Conservation (phyloP, 2,329 filamentous ascomycete genomes). For the Metarhizium brunneum region DNA sequence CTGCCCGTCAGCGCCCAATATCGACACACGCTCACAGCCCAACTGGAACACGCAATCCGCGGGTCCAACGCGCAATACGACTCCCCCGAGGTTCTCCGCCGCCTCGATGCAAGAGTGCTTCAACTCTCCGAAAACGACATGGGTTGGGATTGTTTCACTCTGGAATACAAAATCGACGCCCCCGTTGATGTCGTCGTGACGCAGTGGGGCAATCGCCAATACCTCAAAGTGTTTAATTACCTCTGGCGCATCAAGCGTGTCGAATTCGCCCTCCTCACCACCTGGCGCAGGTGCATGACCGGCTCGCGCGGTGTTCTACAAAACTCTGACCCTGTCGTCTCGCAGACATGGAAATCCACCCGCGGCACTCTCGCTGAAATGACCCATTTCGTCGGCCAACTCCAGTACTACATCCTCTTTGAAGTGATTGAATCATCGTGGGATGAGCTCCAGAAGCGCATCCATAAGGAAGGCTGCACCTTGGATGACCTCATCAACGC, state of each 20-base stretch:
- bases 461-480: conserved; percentile 78
- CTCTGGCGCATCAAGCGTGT: conserved; percentile 97
- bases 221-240: conserved; percentile 98
- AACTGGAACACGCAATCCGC: conserved; percentile 92
- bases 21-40: conserved; percentile 91
- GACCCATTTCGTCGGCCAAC: conserved; percentile 94
- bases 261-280: conserved; percentile 83
- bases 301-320: conserved; percentile 85
- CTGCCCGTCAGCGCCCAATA: conserved; percentile 95
- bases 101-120: conserved; percentile 95
- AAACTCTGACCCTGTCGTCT: conserved; percentile 58
- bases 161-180: conserved; percentile 96
- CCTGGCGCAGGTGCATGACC: conserved; percentile 94
- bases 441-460: conserved; percentile 77
- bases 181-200: conserved; percentile 96
- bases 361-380: conserved; percentile 89
- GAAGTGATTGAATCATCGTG: conserved; percentile 97
- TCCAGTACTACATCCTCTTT: conserved; percentile 98
- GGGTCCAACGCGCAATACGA: conserved; percentile 97
- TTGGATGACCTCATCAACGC: conserved; percentile 91
- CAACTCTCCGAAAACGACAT: conserved; percentile 95
- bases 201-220: conserved; percentile 89
- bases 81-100: conserved; percentile 78
- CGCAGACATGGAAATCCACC: conserved; percentile 80
- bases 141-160: conserved; percentile 97